A percentile compares a stretch with the other conserved stretches of the same genome.
phyloP scores from a whole-genome alignment of 2,329 filamentous ascomycete genomes.

The Thermothelomyces thermophilus region DNA sequence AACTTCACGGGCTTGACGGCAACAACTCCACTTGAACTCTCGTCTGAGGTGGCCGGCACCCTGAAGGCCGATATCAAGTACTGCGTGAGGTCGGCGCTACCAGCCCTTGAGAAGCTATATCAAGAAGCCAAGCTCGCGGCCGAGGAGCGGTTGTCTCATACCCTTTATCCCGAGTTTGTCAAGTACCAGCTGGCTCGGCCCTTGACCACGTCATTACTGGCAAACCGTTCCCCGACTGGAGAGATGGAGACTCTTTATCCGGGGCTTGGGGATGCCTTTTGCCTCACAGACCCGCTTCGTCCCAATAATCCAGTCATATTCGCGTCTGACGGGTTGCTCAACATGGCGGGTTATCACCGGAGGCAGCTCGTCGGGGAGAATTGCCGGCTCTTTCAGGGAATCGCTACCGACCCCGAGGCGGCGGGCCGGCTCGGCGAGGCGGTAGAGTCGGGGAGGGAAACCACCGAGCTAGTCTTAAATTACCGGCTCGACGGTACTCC shows the following conservation, averaged over 20 bases:
- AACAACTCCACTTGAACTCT: slow-evolving; percentile 37
- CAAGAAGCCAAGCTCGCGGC: slow-evolving; percentile 34
- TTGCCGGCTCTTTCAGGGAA: slow-evolving; percentile 43
- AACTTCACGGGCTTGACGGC: slow-evolving; percentile 35
- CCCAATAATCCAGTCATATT: slow-evolving; percentile 46
- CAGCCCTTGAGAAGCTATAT: slow-evolving; percentile 39
- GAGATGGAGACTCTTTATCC: slow-evolving; percentile 36
- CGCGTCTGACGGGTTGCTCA: slow-evolving; percentile 45
- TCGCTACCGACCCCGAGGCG: slow-evolving; percentile 34
- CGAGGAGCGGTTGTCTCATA: slow-evolving; percentile 35
- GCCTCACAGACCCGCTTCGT: slow-evolving; percentile 45
- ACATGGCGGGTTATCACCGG: slow-evolving; percentile 40
- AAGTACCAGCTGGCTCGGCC: slow-evolving; percentile 42
- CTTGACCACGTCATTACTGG: slow-evolving; percentile 39
- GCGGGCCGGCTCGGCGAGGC: slow-evolving; percentile 34
- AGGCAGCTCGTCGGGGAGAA: slow-evolving; percentile 42
- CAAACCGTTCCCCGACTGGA: slow-evolving; percentile 23
- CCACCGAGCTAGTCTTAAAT: slow-evolving; percentile 41
- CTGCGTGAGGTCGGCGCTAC: slow-evolving; percentile 38
- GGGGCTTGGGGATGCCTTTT: slow-evolving; percentile 53
- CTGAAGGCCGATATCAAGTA: slow-evolving; percentile 43
- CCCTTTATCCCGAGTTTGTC: slow-evolving; percentile 45
- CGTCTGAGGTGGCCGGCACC: slow-evolving; percentile 33
- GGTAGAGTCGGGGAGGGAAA: slow-evolving; percentile 34
- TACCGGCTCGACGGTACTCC: slow-evolving; percentile 43